Conservation (phyloP, 768 basidiomycete genomes). For the Dacryopinax spathularia region DNA sequence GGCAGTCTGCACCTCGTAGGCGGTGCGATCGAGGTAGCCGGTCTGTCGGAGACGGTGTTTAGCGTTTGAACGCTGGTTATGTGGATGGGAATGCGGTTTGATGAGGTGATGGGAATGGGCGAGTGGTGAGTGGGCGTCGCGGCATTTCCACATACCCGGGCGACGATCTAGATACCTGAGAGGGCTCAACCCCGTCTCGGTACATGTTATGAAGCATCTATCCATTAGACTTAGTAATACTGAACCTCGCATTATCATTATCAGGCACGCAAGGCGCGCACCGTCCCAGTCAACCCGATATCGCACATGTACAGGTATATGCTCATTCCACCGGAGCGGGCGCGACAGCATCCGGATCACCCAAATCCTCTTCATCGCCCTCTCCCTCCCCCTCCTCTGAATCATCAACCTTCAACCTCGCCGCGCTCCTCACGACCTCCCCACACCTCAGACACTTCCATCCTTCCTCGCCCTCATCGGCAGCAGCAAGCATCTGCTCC, state of each 20-base stretch:
- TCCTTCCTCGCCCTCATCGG: slow-evolving; percentile 41
- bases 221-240: too few relatives aligned
- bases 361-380: neutral
- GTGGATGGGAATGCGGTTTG: too few relatives aligned
- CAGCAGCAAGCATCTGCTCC: slow-evolving; percentile 59
- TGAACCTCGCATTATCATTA: too few relatives aligned
- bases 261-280: too few relatives aligned
- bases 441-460: slow-evolving; percentile 83
- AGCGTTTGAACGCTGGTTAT: too few relatives aligned
- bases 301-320: too few relatives aligned
- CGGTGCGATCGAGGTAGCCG: slow-evolving; percentile 83
- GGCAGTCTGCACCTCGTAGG: slow-evolving; percentile 92
- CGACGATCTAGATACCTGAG: neutral
- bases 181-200: neutral
- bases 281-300: too few relatives aligned
- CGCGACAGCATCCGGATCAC: slow-evolving; percentile 1
- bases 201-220: neutral
- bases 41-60: slow-evolving; percentile 37
- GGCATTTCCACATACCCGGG: neutral
- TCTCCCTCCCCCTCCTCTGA: neutral
- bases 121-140: neutral
- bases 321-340: too few relatives aligned
- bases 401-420: slow-evolving; percentile 38
- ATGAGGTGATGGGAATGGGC: neutral
- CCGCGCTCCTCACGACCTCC: slow-evolving; percentile 46